phyloP scores from a whole-genome alignment of 768 basidiomycete genomes.

The Suillus lakei region DNA sequence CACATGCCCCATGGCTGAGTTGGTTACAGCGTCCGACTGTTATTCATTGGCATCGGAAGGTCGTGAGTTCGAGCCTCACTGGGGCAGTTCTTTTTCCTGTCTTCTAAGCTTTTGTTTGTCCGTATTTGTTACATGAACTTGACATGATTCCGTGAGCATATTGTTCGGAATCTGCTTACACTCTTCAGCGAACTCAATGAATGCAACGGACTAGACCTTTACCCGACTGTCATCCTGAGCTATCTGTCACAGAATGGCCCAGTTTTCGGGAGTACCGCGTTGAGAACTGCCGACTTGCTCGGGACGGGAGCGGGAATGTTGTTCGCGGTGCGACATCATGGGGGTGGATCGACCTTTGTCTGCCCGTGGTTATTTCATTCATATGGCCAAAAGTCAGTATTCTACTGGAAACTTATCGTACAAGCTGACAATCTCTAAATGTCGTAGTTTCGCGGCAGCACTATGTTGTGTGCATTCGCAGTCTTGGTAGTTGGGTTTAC shows the following conservation, averaged over 20 bases:
- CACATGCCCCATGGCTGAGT: conserved; percentile 55
- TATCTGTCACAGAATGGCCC: conserved; percentile 49
- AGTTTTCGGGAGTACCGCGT: conserved; percentile 66
- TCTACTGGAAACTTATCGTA: conserved; percentile 2
- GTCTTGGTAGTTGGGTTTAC: conserved; percentile 24
- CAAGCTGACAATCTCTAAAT: conserved; percentile 17
- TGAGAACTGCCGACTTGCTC: conserved; percentile 53
- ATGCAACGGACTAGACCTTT: conserved; percentile 45
- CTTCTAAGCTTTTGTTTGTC: not conserved
- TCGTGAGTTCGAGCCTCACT: conserved; percentile 59
- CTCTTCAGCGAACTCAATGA: conserved; percentile 24
- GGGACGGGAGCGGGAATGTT: conserved; percentile 43
- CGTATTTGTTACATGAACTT: not conserved
- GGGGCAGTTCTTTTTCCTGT: conserved; percentile 42
- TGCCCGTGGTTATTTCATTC: conserved; percentile 36
- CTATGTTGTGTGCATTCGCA: conserved; percentile 13
- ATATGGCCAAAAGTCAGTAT: conserved; percentile 38
- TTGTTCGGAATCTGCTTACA: not conserved
- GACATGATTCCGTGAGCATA: not conserved
- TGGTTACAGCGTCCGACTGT: conserved; percentile 58
- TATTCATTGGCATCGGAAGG: conserved; percentile 47
- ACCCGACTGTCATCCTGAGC: conserved; percentile 51
- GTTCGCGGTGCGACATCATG: conserved; percentile 35
- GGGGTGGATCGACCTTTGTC: conserved; percentile 43
- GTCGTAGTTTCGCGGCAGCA: conserved; percentile 23